Conservation (phyloP, 768 basidiomycete genomes). For the Leccinum truebloodii region DNA sequence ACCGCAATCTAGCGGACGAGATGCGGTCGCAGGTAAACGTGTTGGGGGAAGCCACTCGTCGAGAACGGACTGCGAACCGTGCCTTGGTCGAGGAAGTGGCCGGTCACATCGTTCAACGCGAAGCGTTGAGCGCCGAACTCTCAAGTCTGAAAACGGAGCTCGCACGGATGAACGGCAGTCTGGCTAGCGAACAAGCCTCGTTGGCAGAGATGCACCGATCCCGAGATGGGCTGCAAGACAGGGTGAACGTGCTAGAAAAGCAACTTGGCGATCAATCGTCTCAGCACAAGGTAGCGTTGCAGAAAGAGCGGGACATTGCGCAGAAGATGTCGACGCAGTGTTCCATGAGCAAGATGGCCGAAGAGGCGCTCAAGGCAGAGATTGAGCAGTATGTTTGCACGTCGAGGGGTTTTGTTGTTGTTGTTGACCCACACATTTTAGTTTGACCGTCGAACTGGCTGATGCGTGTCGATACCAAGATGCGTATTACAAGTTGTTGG, state of each 20-base stretch:
- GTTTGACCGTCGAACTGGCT: constrained; percentile 51
- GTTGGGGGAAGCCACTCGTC: constrained; percentile 10
- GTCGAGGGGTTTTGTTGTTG: too few relatives aligned
- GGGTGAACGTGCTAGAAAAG: constrained; percentile 28
- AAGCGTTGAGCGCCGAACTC: constrained; percentile 44
- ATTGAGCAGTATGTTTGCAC: constrained; percentile 57
- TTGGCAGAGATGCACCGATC: constrained; percentile 15
- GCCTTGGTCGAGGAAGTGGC: constrained; percentile 39
- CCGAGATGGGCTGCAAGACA: constrained; percentile 30
- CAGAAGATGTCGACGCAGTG: constrained; percentile 52
- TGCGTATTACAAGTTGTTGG: constrained; percentile 64
- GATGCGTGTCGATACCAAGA: constrained; percentile 67
- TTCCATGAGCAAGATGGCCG: constrained; percentile 60
- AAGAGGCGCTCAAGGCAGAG: constrained; percentile 68
- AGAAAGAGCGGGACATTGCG: constrained; percentile 47
- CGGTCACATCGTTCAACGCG: constrained; percentile 40
- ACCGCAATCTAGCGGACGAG: constrained; percentile 38
- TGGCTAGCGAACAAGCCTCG: constrained; percentile 26
- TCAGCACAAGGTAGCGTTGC: constrained; percentile 38
- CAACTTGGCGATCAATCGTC: constrained; percentile 34
- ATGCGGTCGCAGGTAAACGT: constrained; percentile 24
- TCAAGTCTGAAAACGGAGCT: constrained; percentile 43
- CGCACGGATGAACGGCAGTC: constrained; percentile 18
- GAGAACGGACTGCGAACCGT: constrained; percentile 21
- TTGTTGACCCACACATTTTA: constrained; percentile 20